Base-by-base conservation (phyloP, 148 eudicot genomes). In the Suaeda aralocaspica region DNA sequence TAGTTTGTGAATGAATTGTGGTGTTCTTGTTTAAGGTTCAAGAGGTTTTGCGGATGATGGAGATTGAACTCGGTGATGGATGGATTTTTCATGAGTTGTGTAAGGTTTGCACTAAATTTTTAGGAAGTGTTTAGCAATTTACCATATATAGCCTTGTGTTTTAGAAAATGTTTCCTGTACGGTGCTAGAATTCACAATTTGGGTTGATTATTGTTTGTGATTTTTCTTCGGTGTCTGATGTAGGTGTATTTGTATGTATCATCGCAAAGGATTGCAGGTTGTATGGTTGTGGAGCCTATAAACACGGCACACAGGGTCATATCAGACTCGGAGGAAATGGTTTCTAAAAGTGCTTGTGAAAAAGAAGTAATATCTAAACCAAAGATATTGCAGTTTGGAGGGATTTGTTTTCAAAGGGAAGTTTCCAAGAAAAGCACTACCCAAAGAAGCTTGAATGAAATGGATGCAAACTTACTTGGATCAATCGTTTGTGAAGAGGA, bases 61-160 rank as follows among this genome's bases (percentile, higher is more conserved):
- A 93, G 83, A 82, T 82, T 78, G 92, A 93, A 55, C 96, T 93
- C 21, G 95, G 97, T 42, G 98, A 89, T 53, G 98, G 88, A 60
- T 93, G 98, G 95, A 84, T 93, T 58, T 84, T 77, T 64, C 81
- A 79, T 60, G 79, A 88, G 74, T 73, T 69, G 8, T 84, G 89
- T 68, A 83, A 93, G 96, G 98, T 93, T 33, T 30, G 76, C 34
- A n/a, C 26, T 60, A 44, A 60, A n/a, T n/a, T n/a, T n/a, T n/a
- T n/a, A n/a, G n/a, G n/a, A 15, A 5, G 13, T 2, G 9, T 34
- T 12, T 59, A 1, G 21, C 9, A 11, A 15, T 60, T 29, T 4
- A 71, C 9, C 15, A 3, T 12, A 26, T 36, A 34, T 44, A 29
- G 16, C 48, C 29, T 64, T 5, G 29, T 25, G 30, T 19, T 30